These are phyloP conservation scores for Hsuehochloa calcarea DNA, from an alignment of 176 grass and related monocot species.

Conservation along the genomic window DNA sequence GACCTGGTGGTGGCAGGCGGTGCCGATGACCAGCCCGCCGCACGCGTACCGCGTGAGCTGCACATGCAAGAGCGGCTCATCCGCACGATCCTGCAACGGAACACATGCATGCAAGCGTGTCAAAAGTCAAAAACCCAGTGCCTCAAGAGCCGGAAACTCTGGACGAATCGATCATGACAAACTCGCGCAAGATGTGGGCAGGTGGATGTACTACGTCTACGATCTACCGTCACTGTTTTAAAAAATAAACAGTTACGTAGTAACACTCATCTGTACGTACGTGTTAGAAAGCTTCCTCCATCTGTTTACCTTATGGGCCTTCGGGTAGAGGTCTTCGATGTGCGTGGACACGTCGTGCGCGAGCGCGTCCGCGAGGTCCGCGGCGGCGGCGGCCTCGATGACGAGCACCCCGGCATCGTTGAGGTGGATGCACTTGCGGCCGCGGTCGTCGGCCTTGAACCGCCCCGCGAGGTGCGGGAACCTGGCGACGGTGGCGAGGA, in stretches of 20 bases:
- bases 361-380: slow-evolving; percentile 14
- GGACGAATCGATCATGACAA: neutral
- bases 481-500: slow-evolving; percentile 1
- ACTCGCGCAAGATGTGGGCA: neutral
- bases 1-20: slow-evolving; percentile 21
- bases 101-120: neutral
- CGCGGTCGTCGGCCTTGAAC: neutral
- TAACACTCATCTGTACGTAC: too few relatives aligned
- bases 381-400: slow-evolving; percentile 18
- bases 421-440: slow-evolving; percentile 17
- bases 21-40: slow-evolving; percentile 43
- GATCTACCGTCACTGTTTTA: too few relatives aligned
- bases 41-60: slow-evolving; percentile 45
- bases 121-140: neutral
- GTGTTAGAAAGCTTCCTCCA: neutral
- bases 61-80: slow-evolving; percentile 30
- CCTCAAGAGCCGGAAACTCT: neutral
- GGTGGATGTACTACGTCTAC: neutral
- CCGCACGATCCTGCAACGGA: neutral
- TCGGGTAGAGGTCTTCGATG: slow-evolving; percentile 30
- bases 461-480: slow-evolving; percentile 37
- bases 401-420: slow-evolving; percentile 33
- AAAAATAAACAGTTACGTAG: too few relatives aligned
- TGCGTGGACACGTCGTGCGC: slow-evolving; percentile 13
- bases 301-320: neutral